Percentiles rank a stretch among this genome's conserved stretches.
phyloP scores from a whole-genome alignment of 768 basidiomycete genomes.

The Lactarius hengduanensis region DNA sequence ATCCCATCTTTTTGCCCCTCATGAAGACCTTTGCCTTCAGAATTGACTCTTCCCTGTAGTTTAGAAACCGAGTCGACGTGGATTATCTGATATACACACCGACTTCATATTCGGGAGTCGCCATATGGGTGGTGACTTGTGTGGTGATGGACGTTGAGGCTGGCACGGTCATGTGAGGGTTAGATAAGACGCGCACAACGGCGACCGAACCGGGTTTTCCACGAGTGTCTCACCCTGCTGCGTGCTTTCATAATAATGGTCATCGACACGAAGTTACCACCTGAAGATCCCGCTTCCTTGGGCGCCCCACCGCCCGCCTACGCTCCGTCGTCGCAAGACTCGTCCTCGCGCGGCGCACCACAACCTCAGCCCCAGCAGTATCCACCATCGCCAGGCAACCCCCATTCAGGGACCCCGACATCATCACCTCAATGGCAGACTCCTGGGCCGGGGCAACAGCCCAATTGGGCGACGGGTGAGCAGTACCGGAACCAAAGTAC shows the following conservation, averaged over 20 bases:
- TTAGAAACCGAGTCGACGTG: background rate
- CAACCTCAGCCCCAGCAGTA: slow-evolving; percentile 10
- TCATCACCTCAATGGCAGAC: slow-evolving; percentile 11
- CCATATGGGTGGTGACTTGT: slow-evolving; percentile 5
- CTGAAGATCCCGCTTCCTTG: slow-evolving; percentile 11
- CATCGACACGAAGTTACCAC: slow-evolving; percentile 24
- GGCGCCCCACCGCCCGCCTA: slow-evolving; percentile 23
- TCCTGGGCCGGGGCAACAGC: background rate
- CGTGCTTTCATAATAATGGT: slow-evolving; percentile 17
- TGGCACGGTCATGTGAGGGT: slow-evolving; percentile 25
- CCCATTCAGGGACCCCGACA: background rate
- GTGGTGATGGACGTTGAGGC: background rate
- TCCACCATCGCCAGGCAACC: slow-evolving; percentile 9
- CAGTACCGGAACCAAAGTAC: slow-evolving; percentile 29
- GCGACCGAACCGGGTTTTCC: background rate
- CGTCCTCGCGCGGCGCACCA: background rate
- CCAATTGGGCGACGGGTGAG: slow-evolving; percentile 19
- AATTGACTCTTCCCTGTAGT: slow-evolving; percentile 16
- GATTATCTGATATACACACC: slow-evolving; percentile 13
- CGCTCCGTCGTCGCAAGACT: background rate
- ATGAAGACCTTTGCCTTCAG: slow-evolving; percentile 29
- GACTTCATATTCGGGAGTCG: slow-evolving; percentile 28
- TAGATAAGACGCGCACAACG: slow-evolving; percentile 20
- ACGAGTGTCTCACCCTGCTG: background rate
- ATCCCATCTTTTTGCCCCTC: slow-evolving; percentile 28